A percentile compares a stretch with the other conserved stretches of the same genome.
These are phyloP conservation scores for Aspergillus wentii DNA, from an alignment of 495 filamentous ascomycete species.

Conservation along the genomic window DNA sequence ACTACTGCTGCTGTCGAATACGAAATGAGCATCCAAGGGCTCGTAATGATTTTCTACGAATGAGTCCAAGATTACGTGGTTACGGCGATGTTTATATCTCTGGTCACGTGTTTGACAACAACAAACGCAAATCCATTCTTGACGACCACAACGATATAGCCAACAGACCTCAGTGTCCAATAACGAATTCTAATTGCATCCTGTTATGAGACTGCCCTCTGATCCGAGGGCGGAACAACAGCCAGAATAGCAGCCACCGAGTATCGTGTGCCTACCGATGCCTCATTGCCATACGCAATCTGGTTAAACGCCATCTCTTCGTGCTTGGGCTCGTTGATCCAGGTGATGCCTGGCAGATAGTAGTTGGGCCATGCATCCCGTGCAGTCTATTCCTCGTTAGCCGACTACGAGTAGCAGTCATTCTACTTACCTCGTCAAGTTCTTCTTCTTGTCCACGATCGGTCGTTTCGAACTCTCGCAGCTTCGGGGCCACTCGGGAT, in stretches of 20 bases:
- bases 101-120: no score
- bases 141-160: no score
- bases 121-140: no score
- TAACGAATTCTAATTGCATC: no score
- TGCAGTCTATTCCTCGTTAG: background rate
- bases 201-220: no score
- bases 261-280: slow-evolving; percentile 6
- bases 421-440: background rate
- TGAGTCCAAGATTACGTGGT: no score
- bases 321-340: slow-evolving; percentile 15
- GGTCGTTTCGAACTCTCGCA: background rate
- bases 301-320: slow-evolving; percentile 15
- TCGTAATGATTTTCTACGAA: no score
- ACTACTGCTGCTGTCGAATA: no score
- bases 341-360: slow-evolving; percentile 12
- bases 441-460: background rate
- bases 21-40: no score
- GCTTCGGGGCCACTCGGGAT: slow-evolving; percentile 1
- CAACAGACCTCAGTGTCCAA: no score
- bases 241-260: slow-evolving; percentile 21
- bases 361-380: slow-evolving; percentile 2
- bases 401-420: background rate
- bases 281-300: slow-evolving; percentile 18
- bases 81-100: no score
- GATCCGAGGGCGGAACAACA: slow-evolving; percentile 11